Conservation (phyloP, 2,329 filamentous ascomycete genomes). For the Talaromyces sp. region DNA sequence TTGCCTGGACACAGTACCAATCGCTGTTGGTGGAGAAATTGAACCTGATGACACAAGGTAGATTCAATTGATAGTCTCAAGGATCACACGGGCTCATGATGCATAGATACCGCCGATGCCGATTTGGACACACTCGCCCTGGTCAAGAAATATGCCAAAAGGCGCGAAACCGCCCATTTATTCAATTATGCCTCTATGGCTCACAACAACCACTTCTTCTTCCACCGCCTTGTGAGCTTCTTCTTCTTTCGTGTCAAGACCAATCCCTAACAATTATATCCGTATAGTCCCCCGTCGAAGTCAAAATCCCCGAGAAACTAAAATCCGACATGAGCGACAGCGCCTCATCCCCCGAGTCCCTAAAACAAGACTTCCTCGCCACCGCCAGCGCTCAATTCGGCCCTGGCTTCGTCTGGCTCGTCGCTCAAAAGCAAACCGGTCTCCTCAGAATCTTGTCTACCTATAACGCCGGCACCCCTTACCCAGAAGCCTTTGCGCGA, state of each 20-base stretch:
- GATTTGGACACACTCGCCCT: conserved; percentile 64
- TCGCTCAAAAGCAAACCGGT: conserved; percentile 56
- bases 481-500: conserved; percentile 79
- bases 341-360: conserved; percentile 80
- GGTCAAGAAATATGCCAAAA: conserved; percentile 71
- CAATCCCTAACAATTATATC: not conserved
- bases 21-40: conserved; percentile 69
- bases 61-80: not conserved
- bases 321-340: conserved; percentile 61
- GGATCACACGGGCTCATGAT: not conserved
- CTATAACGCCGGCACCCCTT: conserved; percentile 88
- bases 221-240: conserved; percentile 45
- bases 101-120: conserved; percentile 63
- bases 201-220: conserved; percentile 73
- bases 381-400: conserved; percentile 92
- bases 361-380: conserved; percentile 74
- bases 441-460: conserved; percentile 72
- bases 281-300: conserved; percentile 41
- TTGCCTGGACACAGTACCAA: conserved; percentile 85
- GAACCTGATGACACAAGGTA: conserved; percentile 71
- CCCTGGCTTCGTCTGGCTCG: conserved; percentile 94
- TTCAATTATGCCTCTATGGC: conserved; percentile 99
- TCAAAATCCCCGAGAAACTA: conserved; percentile 58
- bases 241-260: not conserved
- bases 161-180: conserved; percentile 70